These are phyloP conservation scores for Talaromyces piceae DNA, from an alignment of 2,329 filamentous ascomycete genomes.

Conservation along the genomic window DNA sequence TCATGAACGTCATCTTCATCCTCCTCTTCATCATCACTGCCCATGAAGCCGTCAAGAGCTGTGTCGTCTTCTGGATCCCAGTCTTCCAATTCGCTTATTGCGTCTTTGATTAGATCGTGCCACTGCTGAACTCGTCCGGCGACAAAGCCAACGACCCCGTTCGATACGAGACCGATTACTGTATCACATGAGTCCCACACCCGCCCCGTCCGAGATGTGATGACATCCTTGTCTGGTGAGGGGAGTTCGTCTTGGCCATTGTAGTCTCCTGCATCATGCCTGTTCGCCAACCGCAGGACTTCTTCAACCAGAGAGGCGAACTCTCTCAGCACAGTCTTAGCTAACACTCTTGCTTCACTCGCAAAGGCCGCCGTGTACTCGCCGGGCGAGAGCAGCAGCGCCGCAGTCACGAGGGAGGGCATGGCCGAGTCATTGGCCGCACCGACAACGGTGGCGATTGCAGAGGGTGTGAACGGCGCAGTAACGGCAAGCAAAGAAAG, in stretches of 20 bases:
- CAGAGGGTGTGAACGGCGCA: conserved; percentile 74
- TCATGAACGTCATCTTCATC: conserved; percentile 13
- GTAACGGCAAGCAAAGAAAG: conserved; percentile 81
- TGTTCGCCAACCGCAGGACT: conserved; percentile 45
- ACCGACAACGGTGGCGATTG: conserved; percentile 61
- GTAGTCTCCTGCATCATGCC: conserved; percentile 24
- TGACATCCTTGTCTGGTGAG: conserved; percentile 39
- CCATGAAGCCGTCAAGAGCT: conserved; percentile 29
- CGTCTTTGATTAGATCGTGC: conserved; percentile 69
- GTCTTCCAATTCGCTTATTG: conserved; percentile 76
- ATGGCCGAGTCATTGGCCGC: conserved; percentile 68
- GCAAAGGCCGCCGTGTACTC: conserved; percentile 58
- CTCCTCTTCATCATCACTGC: conserved; percentile 19
- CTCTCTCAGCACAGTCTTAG: conserved; percentile 55
- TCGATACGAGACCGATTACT: conserved; percentile 54
- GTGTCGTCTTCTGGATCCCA: conserved; percentile 70
- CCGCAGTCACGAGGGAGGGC: conserved; percentile 64
- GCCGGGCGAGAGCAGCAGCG: conserved; percentile 55
- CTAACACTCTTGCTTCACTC: conserved; percentile 55
- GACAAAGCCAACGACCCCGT: conserved; percentile 64
- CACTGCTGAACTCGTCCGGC: conserved; percentile 66
- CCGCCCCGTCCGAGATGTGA: conserved; percentile 64
- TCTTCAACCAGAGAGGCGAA: conserved; percentile 53
- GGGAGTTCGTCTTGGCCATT: conserved; percentile 20
- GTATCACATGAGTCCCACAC: conserved; percentile 80